These are phyloP conservation scores for Colletotrichum costaricense DNA, from an alignment of 2,329 filamentous ascomycete species.

Conservation along the genomic window DNA sequence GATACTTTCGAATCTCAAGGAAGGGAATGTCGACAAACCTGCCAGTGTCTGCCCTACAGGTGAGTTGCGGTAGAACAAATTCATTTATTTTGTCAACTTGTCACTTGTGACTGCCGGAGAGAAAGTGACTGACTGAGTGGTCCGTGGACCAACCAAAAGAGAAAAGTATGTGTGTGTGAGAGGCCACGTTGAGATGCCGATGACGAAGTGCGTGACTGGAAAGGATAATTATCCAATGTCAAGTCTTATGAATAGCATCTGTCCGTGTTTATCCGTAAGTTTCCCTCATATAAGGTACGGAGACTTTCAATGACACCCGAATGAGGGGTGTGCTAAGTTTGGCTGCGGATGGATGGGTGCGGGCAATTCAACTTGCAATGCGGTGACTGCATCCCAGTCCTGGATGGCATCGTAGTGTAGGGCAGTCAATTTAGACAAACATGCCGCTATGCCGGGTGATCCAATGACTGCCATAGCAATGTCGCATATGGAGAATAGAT, in stretches of 20 bases:
- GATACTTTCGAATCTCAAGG: not conserved
- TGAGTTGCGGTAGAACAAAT: not conserved
- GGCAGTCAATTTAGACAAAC: slow-evolving; percentile 32
- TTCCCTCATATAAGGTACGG: slow-evolving; percentile 21
- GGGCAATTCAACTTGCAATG: slow-evolving; percentile 8
- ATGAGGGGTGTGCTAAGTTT: not conserved
- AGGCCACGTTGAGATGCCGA: too few relatives aligned
- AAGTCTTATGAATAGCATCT: slow-evolving; percentile 20
- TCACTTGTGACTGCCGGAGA: not conserved
- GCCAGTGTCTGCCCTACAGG: too few relatives aligned
- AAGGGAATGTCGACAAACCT: not conserved
- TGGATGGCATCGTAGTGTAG: slow-evolving; percentile 13
- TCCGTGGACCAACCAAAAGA: not conserved
- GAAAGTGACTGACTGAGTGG: not conserved
- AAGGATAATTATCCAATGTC: not conserved
- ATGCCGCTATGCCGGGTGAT: slow-evolving; percentile 23
- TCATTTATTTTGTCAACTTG: not conserved
- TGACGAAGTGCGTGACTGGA: not conserved
- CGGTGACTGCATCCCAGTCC: not conserved
- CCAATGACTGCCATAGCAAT: not conserved
- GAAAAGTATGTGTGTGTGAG: not conserved
- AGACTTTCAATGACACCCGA: slow-evolving; percentile 7
- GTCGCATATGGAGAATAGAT: not conserved
- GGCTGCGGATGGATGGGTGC: not conserved
- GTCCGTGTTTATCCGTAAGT: slow-evolving; percentile 7